Base-by-base conservation (phyloP, 257 asterid genomes). In the Salvia miltiorrhiza region DNA sequence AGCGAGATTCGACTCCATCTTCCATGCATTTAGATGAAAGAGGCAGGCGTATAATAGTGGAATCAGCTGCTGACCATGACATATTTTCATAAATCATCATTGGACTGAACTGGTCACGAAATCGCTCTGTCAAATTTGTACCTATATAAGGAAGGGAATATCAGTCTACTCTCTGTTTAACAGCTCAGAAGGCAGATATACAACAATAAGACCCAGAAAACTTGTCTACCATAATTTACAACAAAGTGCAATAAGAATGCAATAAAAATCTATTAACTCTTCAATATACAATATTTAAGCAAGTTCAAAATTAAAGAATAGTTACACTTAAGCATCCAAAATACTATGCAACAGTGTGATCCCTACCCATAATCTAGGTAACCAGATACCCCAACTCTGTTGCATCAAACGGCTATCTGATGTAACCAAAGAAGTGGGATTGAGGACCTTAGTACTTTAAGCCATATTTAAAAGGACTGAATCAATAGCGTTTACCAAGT, bases 61-160 rank as follows among this genome's bases (percentile, higher is more conserved):
- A 83, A 74, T 86, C 82, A 56, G 86, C 76, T 68, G 79, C 74
- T 23, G 90, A 86, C 97, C 96, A 88, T 14, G 87, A 88, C 83
- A 85, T 82, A 45, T 69, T 84, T 74, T 84, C 87, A 76, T 82
- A 85, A 63, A 88, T 70, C 81, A 93, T 75, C 89, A 93, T 79
- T 76, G 97, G 93, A 71, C 79, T 85, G 84, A 93, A 93, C 78
- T 93, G 98, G 77, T 93, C 98, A 77, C 55, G 86, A 77, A 93
- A 93, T 11, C 88, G 84, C 78, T 85, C 93, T 0, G 76, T 80
- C 84, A 93, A 83, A 73, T 86, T 87, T 57, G 98, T 93, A 77
- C 98, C 98, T 93, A 75, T 77, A 57, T 63, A 62, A 67, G 19
- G 58, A 54, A 74, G 40, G 60, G 30, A 74, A 28, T 56, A 69